Evolutionary conservation across 2,329 filamentous ascomycete species (phyloP).

Genomic region (Aspergillus persii): DNA sequence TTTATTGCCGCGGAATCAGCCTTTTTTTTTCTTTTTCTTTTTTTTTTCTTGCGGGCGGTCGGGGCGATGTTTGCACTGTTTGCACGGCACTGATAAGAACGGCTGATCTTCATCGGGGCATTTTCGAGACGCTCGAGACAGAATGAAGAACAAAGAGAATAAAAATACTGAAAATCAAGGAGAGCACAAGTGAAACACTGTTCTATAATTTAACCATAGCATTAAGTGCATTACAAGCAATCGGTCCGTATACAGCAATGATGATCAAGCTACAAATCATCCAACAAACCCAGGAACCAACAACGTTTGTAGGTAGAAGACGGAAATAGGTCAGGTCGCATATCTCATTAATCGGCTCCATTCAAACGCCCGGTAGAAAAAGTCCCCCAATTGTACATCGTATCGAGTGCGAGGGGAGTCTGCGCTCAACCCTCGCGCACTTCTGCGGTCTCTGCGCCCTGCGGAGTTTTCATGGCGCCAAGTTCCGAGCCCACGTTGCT

Average conservation of each 20-base stretch:
- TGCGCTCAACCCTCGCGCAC: constrained; percentile 16
- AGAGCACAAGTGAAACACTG: neutral
- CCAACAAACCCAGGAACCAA: neutral
- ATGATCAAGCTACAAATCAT: neutral
- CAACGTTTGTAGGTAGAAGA: neutral
- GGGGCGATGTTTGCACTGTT: constrained; percentile 35
- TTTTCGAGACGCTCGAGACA: neutral
- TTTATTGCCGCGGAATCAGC: constrained; percentile 9
- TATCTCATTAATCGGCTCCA: neutral
- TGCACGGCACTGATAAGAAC: constrained; percentile 30
- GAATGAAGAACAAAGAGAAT: neutral
- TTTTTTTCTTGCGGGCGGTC: constrained; percentile 30
- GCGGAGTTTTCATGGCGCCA: constrained; percentile 55
- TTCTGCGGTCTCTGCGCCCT: constrained; percentile 14
- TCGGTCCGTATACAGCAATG: neutral
- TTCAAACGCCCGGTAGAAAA: constrained; percentile 3
- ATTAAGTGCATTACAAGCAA: neutral
- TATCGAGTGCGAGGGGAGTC: neutral
- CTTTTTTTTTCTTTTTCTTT: constrained; percentile 25
- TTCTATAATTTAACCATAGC: neutral
- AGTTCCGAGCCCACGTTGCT: constrained; percentile 71
- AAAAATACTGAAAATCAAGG: neutral
- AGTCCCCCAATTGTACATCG: neutral
- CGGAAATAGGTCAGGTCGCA: neutral
- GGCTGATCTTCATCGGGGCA: neutral